Conservation (phyloP, 2,329 filamentous ascomycete genomes). For the Ophiostoma himal-ulmi region DNA sequence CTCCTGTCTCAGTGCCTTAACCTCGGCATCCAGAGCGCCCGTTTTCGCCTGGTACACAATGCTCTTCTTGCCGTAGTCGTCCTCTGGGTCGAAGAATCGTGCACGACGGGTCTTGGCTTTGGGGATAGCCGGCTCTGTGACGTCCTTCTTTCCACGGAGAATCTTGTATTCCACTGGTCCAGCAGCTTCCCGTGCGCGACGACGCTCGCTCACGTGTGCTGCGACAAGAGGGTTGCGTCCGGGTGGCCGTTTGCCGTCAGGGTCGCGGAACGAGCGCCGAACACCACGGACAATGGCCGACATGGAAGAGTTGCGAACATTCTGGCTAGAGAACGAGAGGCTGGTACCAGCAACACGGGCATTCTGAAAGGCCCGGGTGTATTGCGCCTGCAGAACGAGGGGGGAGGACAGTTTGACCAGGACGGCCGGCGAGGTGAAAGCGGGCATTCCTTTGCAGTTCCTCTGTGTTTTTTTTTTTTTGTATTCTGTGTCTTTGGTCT, state of each 20-base stretch:
- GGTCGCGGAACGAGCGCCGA: conserved; percentile 24
- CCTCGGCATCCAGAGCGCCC: conserved; percentile 37
- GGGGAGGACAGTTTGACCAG: conserved; percentile 14
- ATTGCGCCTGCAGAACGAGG: neutral
- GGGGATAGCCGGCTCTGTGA: conserved; percentile 39
- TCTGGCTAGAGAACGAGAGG: neutral
- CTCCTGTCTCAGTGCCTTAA: conserved; percentile 25
- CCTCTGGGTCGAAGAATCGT: conserved; percentile 48
- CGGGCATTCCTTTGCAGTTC: conserved; percentile 17
- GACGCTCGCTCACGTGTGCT: conserved; percentile 31
- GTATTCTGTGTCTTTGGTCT: neutral
- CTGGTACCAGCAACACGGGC: neutral
- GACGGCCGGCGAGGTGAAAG: conserved; percentile 17
- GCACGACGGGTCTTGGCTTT: conserved; percentile 43
- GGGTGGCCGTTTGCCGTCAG: conserved; percentile 25
- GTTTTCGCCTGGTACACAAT: conserved; percentile 50
- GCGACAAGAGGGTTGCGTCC: conserved; percentile 22
- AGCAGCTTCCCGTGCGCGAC: conserved; percentile 28
- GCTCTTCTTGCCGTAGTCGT: conserved; percentile 49
- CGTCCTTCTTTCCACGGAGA: conserved; percentile 47
- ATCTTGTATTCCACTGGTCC: conserved; percentile 34
- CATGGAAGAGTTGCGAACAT: conserved; percentile 24
- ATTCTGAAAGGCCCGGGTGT: neutral
- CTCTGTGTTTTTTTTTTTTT: neutral
- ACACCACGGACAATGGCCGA: conserved; percentile 28